These are phyloP conservation scores for Fusarium verrucosum DNA, from an alignment of 2,329 filamentous ascomycete genomes.

Conservation along the genomic window DNA sequence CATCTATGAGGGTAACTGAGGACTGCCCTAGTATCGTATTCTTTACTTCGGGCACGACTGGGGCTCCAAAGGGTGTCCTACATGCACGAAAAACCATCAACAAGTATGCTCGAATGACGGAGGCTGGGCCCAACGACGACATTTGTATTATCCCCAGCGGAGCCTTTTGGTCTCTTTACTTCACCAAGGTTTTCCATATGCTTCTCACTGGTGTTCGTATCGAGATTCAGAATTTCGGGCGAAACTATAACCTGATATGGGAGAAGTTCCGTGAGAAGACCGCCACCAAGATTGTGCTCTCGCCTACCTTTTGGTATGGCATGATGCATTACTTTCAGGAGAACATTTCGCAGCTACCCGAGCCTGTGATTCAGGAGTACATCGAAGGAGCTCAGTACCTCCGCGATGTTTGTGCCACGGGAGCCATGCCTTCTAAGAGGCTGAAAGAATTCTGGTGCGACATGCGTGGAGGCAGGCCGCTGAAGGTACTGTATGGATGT, in stretches of 20 bases:
- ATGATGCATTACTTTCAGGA: slow-evolving; percentile 18
- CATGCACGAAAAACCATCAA: slow-evolving; percentile 9
- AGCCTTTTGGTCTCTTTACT: slow-evolving; percentile 17
- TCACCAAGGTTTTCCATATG: slow-evolving; percentile 14
- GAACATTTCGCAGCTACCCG: neutral
- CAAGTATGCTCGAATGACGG: slow-evolving; percentile 14
- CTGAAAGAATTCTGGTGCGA: neutral
- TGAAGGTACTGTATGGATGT: neutral
- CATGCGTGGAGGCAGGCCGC: neutral
- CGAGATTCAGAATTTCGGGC: slow-evolving; percentile 17
- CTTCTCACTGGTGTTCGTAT: slow-evolving; percentile 9
- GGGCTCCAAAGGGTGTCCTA: slow-evolving; percentile 6
- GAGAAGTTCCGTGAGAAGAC: slow-evolving; percentile 9
- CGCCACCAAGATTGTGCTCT: slow-evolving; percentile 5
- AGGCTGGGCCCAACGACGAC: slow-evolving; percentile 4
- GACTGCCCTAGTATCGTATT: neutral
- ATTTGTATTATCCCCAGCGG: slow-evolving; percentile 18
- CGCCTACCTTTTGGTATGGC: slow-evolving; percentile 20
- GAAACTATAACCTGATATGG: slow-evolving; percentile 20
- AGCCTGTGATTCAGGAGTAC: neutral
- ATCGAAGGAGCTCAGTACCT: neutral
- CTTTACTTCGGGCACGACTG: slow-evolving; percentile 12
- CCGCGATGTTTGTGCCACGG: neutral
- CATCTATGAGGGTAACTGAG: neutral
- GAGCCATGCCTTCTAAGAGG: neutral